Evolutionary conservation across 495 filamentous ascomycete species (phyloP), one percentile per base, ranked within the genome.

Genomic region (Parachaetomium inaequale): DNA sequence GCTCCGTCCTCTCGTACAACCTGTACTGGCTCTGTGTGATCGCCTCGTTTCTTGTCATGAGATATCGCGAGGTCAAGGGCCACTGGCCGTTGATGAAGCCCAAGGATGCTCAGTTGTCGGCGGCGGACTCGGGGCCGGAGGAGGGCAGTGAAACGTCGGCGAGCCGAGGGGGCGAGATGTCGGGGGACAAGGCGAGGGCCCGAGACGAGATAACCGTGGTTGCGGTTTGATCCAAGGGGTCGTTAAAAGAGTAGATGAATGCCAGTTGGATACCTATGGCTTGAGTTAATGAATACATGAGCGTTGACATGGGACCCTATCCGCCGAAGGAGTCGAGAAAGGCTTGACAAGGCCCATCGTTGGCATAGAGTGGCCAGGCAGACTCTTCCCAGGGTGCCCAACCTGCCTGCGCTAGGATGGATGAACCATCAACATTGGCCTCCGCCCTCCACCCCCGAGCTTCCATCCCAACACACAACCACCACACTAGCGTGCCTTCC

Each of bases 1-100:
- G 86, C 51, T 87, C 85, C 0, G 88, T 94, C 42, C 85, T 97
- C 61, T 85, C 87, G 4, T 97, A 97, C 76, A 95, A 96, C 68
- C 28, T 95, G 5, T 97, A 96, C 78, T 97, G 84, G 89, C 74
- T 96, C 29, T 74, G 74, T 14, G 80, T 92, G 45, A 89, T 90
- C 50, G 49, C 79, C 26, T 78, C 74, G 1, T 88, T 92, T 65
- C 55, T 83, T 0, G 55, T 76, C 11, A 84, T 92, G 83, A 74
- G 85, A 58, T 91, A 84, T 71, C 80, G 81, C 25, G 90, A 93
- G 70, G 81, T 80, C 55, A 84, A 81, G 28, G 89, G 87, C 11
- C 84, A 82, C 63, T 87, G 81, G 78, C 87, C 88, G 19, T 75
- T 90, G 51, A 73, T 81, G 57, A 71, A 69, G 55, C 32, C 53